These are phyloP conservation scores for Dispira parvispora DNA, from an alignment of 192 early-diverging fungal species.

Conservation along the genomic window DNA sequence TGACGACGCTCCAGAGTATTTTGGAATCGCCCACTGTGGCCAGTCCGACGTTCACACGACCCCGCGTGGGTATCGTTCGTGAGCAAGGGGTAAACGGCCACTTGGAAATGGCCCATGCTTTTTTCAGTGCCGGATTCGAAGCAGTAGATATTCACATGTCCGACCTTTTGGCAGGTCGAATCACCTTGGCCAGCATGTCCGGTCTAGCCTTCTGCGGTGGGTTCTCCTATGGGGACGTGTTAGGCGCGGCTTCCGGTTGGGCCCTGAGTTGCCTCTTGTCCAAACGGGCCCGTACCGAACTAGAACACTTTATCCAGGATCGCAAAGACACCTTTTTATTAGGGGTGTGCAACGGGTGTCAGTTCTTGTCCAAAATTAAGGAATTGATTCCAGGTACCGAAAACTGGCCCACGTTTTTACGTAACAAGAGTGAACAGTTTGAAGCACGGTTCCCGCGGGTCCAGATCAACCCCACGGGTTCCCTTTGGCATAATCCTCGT, in stretches of 20 bases:
- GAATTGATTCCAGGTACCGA: slow-evolving; percentile 74
- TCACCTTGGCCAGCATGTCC: slow-evolving; percentile 47
- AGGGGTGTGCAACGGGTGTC: slow-evolving; percentile 98
- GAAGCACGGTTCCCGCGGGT: slow-evolving; percentile 81
- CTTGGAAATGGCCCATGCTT: slow-evolving; percentile 87
- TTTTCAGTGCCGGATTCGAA: slow-evolving; percentile 84
- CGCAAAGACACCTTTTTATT: slow-evolving; percentile 84
- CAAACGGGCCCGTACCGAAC: slow-evolving; percentile 45
- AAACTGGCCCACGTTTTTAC: slow-evolving; percentile 82
- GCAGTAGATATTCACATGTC: slow-evolving; percentile 98
- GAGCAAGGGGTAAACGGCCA: slow-evolving; percentile 98
- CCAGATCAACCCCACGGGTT: slow-evolving; percentile 29
- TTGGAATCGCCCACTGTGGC: slow-evolving; percentile 12
- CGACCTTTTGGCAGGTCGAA: slow-evolving; percentile 56
- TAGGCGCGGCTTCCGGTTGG: slow-evolving; percentile 98
- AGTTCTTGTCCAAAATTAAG: slow-evolving; percentile 79
- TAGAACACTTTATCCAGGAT: slow-evolving; percentile 59
- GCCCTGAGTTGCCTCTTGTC: slow-evolving; percentile 80
- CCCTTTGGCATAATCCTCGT: background rate
- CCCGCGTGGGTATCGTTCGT: slow-evolving; percentile 84
- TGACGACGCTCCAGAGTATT: slow-evolving; percentile 19
- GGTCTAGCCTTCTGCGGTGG: slow-evolving; percentile 94
- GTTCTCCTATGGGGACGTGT: slow-evolving; percentile 97
- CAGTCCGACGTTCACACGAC: slow-evolving; percentile 20
- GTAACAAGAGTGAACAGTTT: slow-evolving; percentile 89